phyloP scores from a whole-genome alignment of 768 basidiomycete species.

The Mycena rebaudengoi region DNA sequence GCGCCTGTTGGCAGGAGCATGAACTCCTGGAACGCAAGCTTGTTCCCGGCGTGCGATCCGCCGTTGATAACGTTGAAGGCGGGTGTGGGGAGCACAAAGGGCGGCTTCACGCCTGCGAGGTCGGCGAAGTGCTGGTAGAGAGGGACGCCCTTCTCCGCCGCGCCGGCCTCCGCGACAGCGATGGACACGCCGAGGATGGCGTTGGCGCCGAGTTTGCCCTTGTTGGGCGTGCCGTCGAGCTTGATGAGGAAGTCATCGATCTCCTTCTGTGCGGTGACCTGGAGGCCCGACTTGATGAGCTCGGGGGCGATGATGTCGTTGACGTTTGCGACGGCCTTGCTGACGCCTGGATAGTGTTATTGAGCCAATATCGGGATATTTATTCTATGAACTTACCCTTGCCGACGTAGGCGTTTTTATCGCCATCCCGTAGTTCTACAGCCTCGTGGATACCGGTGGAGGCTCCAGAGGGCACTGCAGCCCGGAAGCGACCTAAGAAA shows the following conservation, averaged over 20 bases:
- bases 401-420: constrained; percentile 92
- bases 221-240: constrained; percentile 96
- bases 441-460: constrained; percentile 99
- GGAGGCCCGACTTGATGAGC: constrained; percentile 84
- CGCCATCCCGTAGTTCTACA: constrained; percentile 97
- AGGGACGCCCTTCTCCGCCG: constrained; percentile 93
- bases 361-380: constrained; percentile 1
- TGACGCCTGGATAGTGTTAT: constrained; percentile 70
- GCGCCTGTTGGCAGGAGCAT: constrained; percentile 99
- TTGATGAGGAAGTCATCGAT: constrained; percentile 99
- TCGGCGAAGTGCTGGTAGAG: constrained; percentile 97
- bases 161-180: constrained; percentile 92
- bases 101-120: constrained; percentile 93
- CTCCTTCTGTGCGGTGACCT: constrained; percentile 91
- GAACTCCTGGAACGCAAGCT: constrained; percentile 99
- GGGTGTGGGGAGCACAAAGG: constrained; percentile 91
- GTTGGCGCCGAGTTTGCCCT: constrained; percentile 99
- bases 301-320: constrained; percentile 91
- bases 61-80: constrained; percentile 99
- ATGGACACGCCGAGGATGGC: constrained; percentile 99
- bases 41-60: constrained; percentile 99
- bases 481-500: constrained; percentile 84
- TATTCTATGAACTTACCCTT: constrained; percentile 71
- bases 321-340: constrained; percentile 93
- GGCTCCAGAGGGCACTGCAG: constrained; percentile 96